Percentiles rank a stretch among this genome's conserved stretches.
Conservation (phyloP, 768 basidiomycete species). For the Solioccasus polychromus region DNA sequence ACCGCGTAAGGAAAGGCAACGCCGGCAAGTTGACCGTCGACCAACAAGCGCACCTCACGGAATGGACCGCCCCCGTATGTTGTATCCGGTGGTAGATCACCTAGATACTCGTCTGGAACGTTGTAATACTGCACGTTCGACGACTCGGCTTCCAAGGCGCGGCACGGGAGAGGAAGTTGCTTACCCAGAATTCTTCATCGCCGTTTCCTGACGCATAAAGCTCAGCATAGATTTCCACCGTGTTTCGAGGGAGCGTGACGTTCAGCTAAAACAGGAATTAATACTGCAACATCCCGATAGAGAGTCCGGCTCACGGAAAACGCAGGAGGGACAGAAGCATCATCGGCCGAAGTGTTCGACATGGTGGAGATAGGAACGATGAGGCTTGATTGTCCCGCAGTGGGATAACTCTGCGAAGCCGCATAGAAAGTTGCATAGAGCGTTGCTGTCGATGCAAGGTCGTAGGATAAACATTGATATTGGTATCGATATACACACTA, state of each 20-base stretch:
- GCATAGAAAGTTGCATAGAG: conserved; percentile 72
- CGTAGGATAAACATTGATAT: conserved; percentile 1
- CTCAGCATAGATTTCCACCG: conserved; percentile 66
- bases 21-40: conserved; percentile 55
- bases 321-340: conserved; percentile 71
- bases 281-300: not conserved
- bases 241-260: conserved; percentile 66
- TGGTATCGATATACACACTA: conserved; percentile 38
- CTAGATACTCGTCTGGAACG: conserved; percentile 55
- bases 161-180: conserved; percentile 5
- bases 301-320: conserved; percentile 51
- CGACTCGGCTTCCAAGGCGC: not conserved
- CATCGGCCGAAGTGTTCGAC: conserved; percentile 59
- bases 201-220: conserved; percentile 68
- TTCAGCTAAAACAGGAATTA: conserved; percentile 43
- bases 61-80: conserved; percentile 50
- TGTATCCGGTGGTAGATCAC: conserved; percentile 48
- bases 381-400: conserved; percentile 56
- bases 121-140: conserved; percentile 57
- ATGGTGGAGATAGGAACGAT: conserved; percentile 72
- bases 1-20: conserved; percentile 55
- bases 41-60: conserved; percentile 60
- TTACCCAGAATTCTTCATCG: conserved; percentile 77
- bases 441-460: conserved; percentile 42
- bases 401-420: conserved; percentile 53